Evolutionary conservation across 2,329 filamentous ascomycete genomes (phyloP), one percentile per base, ranked within the genome.

Genomic region (Xylaria sp.): DNA sequence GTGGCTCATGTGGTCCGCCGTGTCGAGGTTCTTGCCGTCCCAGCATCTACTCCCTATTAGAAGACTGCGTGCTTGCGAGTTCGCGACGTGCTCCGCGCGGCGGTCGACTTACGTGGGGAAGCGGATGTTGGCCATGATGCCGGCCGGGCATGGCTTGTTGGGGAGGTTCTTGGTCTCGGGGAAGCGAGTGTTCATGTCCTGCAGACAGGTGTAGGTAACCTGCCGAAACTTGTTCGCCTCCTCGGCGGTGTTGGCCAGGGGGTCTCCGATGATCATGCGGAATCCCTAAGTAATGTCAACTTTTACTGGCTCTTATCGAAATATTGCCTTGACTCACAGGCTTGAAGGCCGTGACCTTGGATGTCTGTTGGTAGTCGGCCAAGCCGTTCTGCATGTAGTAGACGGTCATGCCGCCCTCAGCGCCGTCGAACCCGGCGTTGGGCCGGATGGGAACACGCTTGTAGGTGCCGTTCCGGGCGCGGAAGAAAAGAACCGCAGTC

Each of bases 91-190:
- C n/a, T 4, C 7, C 9, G 7, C 2, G 29, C 19, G 18, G 17
- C 8, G 7, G n/a, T 43, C 3, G 2, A 61, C 86, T 82, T 11
- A 81, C 76, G 73, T 74, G 1, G 75, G 75, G 59, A 78, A 78
- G 2, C 71, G 73, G 21, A 77, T 68, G 21, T 74, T 78, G 4
- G 74, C 73, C 58, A 75, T 72, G 51, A 77, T 77, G 2, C 75
- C 75, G 21, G 71, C 73, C 39, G 70, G 69, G 58, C 75, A 78
- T 8, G 71, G 66, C 19, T 61, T 65, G 17, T 63, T 65, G 2
- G 74, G 75, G 47, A 78, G 69, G 50, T 71, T 64, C 46, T 70
- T 66, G 1, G 71, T 73, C 62, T 75, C 75, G 20, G 67, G 69
- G 37, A 66, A 71, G 3, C 73, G 66, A 7, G 73, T 75, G 34